Conservation (phyloP, 148 eudicot genomes). For the Rhododendron griersonianum region DNA sequence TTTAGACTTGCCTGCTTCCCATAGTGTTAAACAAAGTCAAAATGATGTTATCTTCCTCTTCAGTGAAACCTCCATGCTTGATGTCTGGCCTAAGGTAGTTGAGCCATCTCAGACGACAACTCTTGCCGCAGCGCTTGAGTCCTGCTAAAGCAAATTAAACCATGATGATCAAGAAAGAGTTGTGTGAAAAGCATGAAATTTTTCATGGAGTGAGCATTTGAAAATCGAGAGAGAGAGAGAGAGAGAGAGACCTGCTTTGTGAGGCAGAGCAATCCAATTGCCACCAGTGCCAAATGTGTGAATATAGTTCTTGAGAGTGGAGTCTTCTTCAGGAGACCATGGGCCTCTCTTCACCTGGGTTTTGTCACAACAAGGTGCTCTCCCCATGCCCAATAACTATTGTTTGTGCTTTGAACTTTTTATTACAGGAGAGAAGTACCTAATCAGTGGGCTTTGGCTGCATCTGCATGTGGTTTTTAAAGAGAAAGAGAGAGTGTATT, state of each 20-base stretch:
- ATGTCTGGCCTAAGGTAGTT: not conserved
- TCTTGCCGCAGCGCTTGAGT: slow-evolving; percentile 55
- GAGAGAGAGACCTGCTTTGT: slow-evolving; percentile 34
- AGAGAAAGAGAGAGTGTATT: not conserved
- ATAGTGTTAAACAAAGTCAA: slow-evolving; percentile 29
- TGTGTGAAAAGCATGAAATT: not conserved
- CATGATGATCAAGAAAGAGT: not conserved
- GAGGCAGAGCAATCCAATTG: slow-evolving; percentile 72
- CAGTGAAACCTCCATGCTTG: slow-evolving; percentile 43
- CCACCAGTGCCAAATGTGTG: slow-evolving; percentile 55
- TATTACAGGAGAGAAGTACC: not conserved
- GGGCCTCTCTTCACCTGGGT: slow-evolving; percentile 62
- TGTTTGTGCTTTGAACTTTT: not conserved
- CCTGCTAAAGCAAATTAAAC: slow-evolving; percentile 21
- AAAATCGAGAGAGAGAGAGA: not conserved
- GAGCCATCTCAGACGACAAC: slow-evolving; percentile 4
- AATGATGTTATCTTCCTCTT: slow-evolving; percentile 52
- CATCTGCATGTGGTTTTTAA: not conserved
- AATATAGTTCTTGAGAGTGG: slow-evolving; percentile 47
- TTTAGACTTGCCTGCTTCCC: slow-evolving; percentile 49
- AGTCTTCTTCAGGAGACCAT: slow-evolving; percentile 79
- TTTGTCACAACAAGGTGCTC: slow-evolving; percentile 80
- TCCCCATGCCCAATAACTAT: slow-evolving; percentile 34
- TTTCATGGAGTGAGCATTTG: not conserved
- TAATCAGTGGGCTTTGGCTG: not conserved